Evolutionary conservation across 768 basidiomycete species (phyloP), one percentile per base, ranked within the genome.

Genomic region (Podaxis carcinomalis): DNA sequence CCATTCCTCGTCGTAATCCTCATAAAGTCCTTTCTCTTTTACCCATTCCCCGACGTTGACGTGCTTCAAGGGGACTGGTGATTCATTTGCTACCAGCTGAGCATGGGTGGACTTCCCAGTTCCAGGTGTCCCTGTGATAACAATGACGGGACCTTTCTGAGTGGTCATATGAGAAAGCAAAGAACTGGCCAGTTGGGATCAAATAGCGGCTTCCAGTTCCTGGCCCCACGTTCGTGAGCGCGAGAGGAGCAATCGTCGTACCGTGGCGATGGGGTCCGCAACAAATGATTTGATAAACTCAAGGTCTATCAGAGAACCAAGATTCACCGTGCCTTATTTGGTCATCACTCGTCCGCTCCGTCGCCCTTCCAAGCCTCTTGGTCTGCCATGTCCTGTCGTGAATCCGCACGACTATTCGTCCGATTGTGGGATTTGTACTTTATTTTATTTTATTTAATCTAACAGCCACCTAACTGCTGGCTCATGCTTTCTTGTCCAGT

Each of bases 61-160:
- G 70, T 97, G 91, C 67, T 75, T 78, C 59, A 97, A 75, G 0
- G 88, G 85, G 1, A 89, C 66, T 3, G 85, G 83, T 0, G 91
- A 88, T 61, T 90, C 83, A 42, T 86, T 81, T 21, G 80, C 84
- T 49, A 98, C 83, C n/a, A 94, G 78, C 61, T 90, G 83, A 1
- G 95, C 92, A 73, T 93, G 93, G 0, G 94, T 95, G 2, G 96
- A 90, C 73, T 99, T 99, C 58, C 94, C 95, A 37, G 94, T 95
- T n/a, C 93, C 93, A 10, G 93, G 93, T 14, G 93, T 95, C 62
- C 93, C 94, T 46, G 93, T 95, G 67, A 95, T 85, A 66, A 95
- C 71, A 68, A 95, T 91, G 53, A 88, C 82, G 49, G 92, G 92
- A 25, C 72, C 76, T 63, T 73, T 73, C 37, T 54, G 53, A 25